phyloP scores from a whole-genome alignment of 257 asterid genomes.

The Eustoma russellianum region DNA sequence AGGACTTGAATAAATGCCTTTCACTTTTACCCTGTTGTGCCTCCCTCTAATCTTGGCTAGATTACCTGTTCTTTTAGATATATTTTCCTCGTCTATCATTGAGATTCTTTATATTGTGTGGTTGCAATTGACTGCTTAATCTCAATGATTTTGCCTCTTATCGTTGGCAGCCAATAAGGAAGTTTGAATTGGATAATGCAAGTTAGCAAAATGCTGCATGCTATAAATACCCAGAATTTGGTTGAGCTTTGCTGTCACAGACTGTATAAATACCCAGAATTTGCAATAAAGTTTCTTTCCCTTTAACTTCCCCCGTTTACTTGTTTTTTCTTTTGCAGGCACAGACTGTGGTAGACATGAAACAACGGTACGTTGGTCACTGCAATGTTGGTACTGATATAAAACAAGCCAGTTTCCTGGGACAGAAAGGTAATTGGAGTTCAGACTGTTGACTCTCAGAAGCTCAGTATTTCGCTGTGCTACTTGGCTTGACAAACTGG shows the following conservation, averaged over 20 bases:
- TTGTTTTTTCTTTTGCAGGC: conserved; percentile 44
- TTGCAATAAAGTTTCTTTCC: background rate
- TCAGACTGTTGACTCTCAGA: conserved; percentile 8
- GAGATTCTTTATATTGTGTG: background rate
- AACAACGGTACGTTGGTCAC: conserved; percentile 85
- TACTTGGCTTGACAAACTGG: background rate
- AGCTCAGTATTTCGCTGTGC: background rate
- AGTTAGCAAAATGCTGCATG: too few species aligned
- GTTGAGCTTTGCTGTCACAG: background rate
- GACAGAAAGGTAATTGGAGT: conserved; percentile 63
- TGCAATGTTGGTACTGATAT: conserved; percentile 92
- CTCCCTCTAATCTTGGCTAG: background rate
- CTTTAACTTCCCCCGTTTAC: conserved; percentile 4
- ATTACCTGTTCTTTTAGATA: background rate
- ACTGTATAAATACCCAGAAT: background rate
- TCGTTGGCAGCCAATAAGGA: background rate
- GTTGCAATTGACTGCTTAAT: background rate
- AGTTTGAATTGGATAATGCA: background rate
- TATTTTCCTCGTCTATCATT: background rate
- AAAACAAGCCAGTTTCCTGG: conserved; percentile 94
- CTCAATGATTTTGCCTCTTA: background rate
- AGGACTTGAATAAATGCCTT: background rate
- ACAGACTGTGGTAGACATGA: conserved; percentile 83
- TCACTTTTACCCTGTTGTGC: background rate
- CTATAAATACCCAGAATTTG: too few species aligned